phyloP scores from a whole-genome alignment of 2,329 filamentous ascomycete species.

The Aspergillus novoparasiticus region DNA sequence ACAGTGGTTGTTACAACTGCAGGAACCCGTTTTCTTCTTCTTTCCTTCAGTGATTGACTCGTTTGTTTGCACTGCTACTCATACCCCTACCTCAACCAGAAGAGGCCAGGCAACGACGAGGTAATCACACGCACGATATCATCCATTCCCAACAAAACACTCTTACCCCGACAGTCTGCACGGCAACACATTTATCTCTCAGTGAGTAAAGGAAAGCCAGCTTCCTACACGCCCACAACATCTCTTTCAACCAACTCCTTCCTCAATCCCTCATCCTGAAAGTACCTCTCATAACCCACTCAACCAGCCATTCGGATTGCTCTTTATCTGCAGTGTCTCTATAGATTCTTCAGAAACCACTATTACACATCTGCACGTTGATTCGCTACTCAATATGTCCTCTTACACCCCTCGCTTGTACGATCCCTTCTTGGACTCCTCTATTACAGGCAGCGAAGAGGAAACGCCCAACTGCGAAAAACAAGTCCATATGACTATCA shows the following conservation, averaged over 20 bases:
- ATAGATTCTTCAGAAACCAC: conserved; percentile 1
- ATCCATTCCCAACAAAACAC: neutral
- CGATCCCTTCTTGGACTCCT: conserved; percentile 10
- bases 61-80: conserved; percentile 12
- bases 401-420: neutral
- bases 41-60: conserved; percentile 8
- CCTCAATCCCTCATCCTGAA: neutral
- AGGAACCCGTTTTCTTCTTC: conserved; percentile 9
- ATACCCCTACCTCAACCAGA: conserved; percentile 7
- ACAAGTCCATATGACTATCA: neutral
- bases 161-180: neutral
- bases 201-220: neutral
- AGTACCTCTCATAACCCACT: neutral
- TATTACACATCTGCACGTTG: neutral
- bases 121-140: conserved; percentile 4
- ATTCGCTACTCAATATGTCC: neutral
- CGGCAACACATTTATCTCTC: neutral
- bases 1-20: conserved; percentile 7
- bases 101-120: neutral
- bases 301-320: neutral
- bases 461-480: neutral
- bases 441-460: neutral
- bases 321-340: conserved; percentile 6
- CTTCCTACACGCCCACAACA: neutral
- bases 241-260: neutral